phyloP scores from a whole-genome alignment of 371 early-diverging fungal genomes.

The Syncephalastrum racemosum region DNA sequence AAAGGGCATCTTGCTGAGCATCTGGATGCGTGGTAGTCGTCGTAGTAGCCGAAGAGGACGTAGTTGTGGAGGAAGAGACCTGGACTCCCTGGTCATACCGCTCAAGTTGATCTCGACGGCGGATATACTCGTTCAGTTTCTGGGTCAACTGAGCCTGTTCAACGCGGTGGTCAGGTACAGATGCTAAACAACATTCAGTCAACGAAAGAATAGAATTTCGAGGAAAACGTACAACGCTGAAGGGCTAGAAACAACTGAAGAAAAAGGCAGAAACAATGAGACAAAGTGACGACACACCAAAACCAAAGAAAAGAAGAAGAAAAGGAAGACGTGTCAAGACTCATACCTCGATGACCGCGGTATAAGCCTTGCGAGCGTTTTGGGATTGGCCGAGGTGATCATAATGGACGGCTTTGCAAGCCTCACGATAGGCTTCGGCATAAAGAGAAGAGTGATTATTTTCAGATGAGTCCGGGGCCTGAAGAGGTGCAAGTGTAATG shows the following conservation, averaged over 20 bases:
- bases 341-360: constrained; percentile 49
- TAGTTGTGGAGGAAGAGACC: no score
- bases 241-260: no score
- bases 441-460: constrained; percentile 24
- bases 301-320: no score
- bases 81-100: constrained; percentile 14
- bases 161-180: constrained; percentile 7
- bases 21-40: constrained; percentile 21
- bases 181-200: no score
- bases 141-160: constrained; percentile 31
- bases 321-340: no score
- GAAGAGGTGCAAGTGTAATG: constrained; percentile 4
- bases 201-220: no score
- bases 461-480: neutral
- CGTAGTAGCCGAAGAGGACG: no score
- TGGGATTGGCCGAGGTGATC: constrained; percentile 46
- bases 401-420: constrained; percentile 51
- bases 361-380: constrained; percentile 48
- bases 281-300: no score
- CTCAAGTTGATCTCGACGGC: constrained; percentile 38
- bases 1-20: constrained; percentile 19
- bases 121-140: constrained; percentile 39
- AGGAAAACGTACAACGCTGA: no score
- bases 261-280: no score
- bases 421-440: constrained; percentile 44